phyloP scores from a whole-genome alignment of 2,329 filamentous ascomycete species.

The Aspergillus novofumigatus region DNA sequence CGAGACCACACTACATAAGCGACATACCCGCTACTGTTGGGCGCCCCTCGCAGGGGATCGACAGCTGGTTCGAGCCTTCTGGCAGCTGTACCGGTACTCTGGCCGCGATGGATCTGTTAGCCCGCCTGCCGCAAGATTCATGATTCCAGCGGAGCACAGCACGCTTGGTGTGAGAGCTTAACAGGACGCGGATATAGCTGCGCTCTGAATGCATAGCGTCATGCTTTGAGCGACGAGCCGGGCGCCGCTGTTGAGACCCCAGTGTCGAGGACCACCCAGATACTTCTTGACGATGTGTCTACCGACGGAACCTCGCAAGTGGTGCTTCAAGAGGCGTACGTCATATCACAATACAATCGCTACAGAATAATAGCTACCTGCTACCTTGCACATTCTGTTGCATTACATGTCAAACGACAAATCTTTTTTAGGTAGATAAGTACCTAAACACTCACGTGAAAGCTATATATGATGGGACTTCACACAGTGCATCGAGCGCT shows the following conservation, averaged over 20 bases:
- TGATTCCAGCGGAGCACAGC: neutral
- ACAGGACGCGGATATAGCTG: neutral
- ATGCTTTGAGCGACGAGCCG: neutral
- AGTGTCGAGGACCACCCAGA: neutral
- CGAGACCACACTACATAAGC: neutral
- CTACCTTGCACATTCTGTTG: neutral
- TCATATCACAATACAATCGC: neutral
- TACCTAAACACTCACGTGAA: neutral
- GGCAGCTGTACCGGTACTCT: neutral
- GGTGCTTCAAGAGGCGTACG: neutral
- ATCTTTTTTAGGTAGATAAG: neutral
- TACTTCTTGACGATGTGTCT: neutral
- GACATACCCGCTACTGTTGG: neutral
- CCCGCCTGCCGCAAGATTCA: neutral
- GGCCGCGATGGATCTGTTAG: neutral
- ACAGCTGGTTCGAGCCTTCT: neutral
- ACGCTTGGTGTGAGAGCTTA: neutral
- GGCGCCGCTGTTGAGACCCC: neutral
- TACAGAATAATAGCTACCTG: neutral
- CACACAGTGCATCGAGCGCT: neutral
- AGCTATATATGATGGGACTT: slow-evolving; percentile 6
- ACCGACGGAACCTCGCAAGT: neutral
- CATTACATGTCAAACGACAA: neutral
- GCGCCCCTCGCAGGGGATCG: neutral
- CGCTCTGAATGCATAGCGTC: neutral